phyloP scores from a whole-genome alignment of 2,329 filamentous ascomycete species.

The Diaporthe amygdali region DNA sequence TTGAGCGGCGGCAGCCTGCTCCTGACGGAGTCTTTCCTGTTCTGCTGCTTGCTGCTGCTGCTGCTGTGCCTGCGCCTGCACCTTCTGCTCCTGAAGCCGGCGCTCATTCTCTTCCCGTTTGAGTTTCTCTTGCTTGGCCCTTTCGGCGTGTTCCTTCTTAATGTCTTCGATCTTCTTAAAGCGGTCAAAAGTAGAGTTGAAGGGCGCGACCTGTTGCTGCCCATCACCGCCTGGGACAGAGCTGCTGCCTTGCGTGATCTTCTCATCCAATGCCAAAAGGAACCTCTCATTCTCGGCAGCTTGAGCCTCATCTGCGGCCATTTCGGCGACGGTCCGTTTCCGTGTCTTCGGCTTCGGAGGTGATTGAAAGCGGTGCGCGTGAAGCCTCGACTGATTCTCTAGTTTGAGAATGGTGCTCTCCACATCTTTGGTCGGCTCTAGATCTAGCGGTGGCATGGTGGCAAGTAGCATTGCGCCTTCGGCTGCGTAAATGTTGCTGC shows the following conservation, averaged over 20 bases:
- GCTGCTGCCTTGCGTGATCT: slow-evolving; percentile 66
- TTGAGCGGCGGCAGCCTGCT: slow-evolving; percentile 37
- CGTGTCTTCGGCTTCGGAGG: slow-evolving; percentile 86
- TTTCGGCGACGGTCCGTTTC: slow-evolving; percentile 92
- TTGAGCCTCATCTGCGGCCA: slow-evolving; percentile 92
- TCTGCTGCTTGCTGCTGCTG: slow-evolving; percentile 53
- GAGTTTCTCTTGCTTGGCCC: slow-evolving; percentile 76
- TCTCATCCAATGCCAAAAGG: slow-evolving; percentile 91
- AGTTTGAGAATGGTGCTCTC: slow-evolving; percentile 76
- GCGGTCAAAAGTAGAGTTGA: slow-evolving; percentile 85
- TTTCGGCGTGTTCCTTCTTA: slow-evolving; percentile 76
- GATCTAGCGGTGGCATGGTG: slow-evolving; percentile 75
- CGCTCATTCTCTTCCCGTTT: slow-evolving; percentile 66
- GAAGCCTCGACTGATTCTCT: slow-evolving; percentile 48
- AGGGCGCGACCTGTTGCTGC: slow-evolving; percentile 72
- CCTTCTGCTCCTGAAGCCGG: slow-evolving; percentile 53
- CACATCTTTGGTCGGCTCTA: slow-evolving; percentile 75
- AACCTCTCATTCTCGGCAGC: slow-evolving; percentile 89
- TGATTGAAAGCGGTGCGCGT: slow-evolving; percentile 76
- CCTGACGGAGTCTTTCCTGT: slow-evolving; percentile 39
- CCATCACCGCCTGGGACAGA: slow-evolving; percentile 74
- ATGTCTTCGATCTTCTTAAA: slow-evolving; percentile 93
- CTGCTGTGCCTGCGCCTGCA: slow-evolving; percentile 50
- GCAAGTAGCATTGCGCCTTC: slow-evolving; percentile 78
- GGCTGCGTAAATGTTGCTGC: slow-evolving; percentile 72